A percentile compares a stretch with the other conserved stretches of the same genome.
Conservation (phyloP, 2,329 filamentous ascomycete genomes). For the Arthroderma uncinatum region DNA sequence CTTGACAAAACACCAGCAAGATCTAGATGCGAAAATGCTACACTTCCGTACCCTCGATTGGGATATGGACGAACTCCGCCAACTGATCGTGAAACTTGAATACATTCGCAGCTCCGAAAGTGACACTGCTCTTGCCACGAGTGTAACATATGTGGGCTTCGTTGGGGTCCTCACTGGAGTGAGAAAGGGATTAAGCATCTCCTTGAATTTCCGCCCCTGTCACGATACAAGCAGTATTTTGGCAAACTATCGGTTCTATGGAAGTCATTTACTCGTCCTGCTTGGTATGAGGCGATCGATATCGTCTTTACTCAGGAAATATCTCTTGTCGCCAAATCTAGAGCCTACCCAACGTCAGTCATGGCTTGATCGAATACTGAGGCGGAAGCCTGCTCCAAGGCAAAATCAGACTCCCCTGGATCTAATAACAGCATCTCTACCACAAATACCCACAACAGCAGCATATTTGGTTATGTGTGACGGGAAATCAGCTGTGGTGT, state of each 20-base stretch:
- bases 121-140: slow-evolving; percentile 34
- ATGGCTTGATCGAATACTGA: slow-evolving; percentile 4
- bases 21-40: slow-evolving; percentile 22
- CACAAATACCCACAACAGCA: slow-evolving; percentile 38
- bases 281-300: slow-evolving; percentile 45
- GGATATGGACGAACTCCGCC: slow-evolving; percentile 42
- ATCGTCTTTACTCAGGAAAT: slow-evolving; percentile 40
- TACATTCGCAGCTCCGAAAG: slow-evolving; percentile 31
- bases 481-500: slow-evolving; percentile 35
- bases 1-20: slow-evolving; percentile 15
- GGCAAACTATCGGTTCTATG: slow-evolving; percentile 15
- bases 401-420: slow-evolving; percentile 11
- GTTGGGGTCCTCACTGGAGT: slow-evolving; percentile 43
- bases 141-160: slow-evolving; percentile 41
- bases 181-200: slow-evolving; percentile 36
- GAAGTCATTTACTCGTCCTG: slow-evolving; percentile 40
- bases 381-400: not conserved
- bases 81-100: slow-evolving; percentile 43
- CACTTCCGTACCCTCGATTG: slow-evolving; percentile 42
- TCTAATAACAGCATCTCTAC: slow-evolving; percentile 26
- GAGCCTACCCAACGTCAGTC: not conserved
- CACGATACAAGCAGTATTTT: slow-evolving; percentile 20
- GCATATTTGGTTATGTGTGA: slow-evolving; percentile 49
- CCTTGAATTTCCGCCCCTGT: slow-evolving; percentile 37
- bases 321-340: slow-evolving; percentile 26